A percentile compares a stretch with the other conserved stretches of the same genome.
Evolutionary conservation across 2,329 filamentous ascomycete genomes (phyloP).

Genomic region (Monilinia polystroma): DNA sequence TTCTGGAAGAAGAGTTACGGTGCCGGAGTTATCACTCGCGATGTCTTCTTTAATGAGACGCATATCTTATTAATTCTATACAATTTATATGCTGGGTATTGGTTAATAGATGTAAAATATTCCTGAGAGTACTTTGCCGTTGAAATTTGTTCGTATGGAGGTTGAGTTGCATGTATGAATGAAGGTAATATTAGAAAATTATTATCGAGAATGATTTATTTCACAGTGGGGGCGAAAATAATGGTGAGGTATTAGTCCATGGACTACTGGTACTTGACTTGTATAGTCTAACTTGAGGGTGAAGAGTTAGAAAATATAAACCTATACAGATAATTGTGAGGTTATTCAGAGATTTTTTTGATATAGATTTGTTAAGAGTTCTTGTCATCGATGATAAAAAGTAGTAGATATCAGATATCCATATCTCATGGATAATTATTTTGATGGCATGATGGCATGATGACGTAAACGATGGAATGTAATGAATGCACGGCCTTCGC

Average conservation of each 20-base stretch:
- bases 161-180: neutral
- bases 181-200: too few species aligned
- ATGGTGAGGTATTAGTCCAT: neutral
- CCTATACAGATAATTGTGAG: neutral
- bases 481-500: too few species aligned
- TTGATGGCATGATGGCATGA: too few species aligned
- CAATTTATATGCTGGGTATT: neutral
- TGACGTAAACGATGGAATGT: too few species aligned
- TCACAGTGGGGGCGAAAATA: neutral
- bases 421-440: too few species aligned
- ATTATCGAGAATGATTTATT: too few species aligned
- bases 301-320: neutral
- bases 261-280: neutral
- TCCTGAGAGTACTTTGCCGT: neutral
- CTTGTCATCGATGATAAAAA: too few species aligned
- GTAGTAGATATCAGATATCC: too few species aligned
- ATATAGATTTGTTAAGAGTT: neutral
- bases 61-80: slow-evolving; percentile 48
- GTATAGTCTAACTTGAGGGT: neutral
- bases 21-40: slow-evolving; percentile 64
- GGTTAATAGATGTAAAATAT: neutral
- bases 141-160: neutral
- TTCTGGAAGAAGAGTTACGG: slow-evolving; percentile 65
- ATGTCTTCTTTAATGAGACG: slow-evolving; percentile 66
- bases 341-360: neutral